These are phyloP conservation scores for Salix arbutifolia DNA, from an alignment of 345 rosid genomes.

Conservation along the genomic window DNA sequence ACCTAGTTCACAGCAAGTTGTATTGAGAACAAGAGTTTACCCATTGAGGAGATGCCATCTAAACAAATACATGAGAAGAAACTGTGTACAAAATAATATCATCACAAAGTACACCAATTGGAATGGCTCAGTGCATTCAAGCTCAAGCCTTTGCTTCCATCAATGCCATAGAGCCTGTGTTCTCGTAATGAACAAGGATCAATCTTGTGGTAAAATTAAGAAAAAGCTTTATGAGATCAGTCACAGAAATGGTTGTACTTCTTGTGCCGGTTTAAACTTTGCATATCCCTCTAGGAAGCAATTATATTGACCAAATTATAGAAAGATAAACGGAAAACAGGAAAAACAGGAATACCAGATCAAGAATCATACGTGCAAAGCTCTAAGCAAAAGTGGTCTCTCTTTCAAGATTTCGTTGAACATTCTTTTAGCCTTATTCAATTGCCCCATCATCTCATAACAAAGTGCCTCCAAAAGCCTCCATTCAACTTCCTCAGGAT, in stretches of 20 bases:
- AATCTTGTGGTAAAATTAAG: not conserved
- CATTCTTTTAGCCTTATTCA: conserved; percentile 61
- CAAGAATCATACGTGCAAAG: conserved; percentile 69
- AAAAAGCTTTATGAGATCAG: not conserved
- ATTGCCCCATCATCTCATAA: conserved; percentile 68
- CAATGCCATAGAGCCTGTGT: not conserved
- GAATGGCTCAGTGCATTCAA: not conserved
- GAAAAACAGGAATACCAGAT: not conserved
- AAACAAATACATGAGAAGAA: not conserved
- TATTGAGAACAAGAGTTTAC: not conserved
- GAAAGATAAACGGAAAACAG: not conserved
- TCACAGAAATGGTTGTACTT: not conserved
- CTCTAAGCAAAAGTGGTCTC: conserved; percentile 74
- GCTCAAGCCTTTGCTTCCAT: not conserved
- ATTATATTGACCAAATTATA: not conserved
- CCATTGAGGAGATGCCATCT: not conserved
- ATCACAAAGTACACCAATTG: not conserved
- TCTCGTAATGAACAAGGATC: not conserved
- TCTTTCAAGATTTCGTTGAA: conserved; percentile 59
- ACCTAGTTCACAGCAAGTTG: not conserved
- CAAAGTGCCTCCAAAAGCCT: conserved; percentile 85
- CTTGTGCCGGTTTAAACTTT: not conserved
- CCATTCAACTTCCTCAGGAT: conserved; percentile 81
- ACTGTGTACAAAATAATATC: not conserved
- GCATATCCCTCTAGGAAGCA: not conserved